A percentile compares a stretch with the other conserved stretches of the same genome.
These are phyloP conservation scores for Xylariaceae sp. DNA, from an alignment of 2,329 filamentous ascomycete genomes.

Conservation along the genomic window DNA sequence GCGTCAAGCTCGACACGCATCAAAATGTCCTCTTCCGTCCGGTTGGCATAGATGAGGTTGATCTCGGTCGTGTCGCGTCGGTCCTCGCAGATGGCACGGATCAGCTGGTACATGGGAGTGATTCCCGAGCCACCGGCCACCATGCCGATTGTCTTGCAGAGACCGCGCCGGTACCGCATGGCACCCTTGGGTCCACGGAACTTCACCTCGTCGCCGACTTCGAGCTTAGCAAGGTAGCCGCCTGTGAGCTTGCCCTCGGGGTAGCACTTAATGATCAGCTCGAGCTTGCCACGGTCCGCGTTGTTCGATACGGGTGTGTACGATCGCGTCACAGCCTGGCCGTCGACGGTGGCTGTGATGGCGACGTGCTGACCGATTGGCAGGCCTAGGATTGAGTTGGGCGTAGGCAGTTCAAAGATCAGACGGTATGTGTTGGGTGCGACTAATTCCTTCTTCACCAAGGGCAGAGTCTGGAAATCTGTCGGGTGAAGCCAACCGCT, in stretches of 20 bases:
- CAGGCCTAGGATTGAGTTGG: conserved; percentile 44
- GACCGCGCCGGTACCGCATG: conserved; percentile 45
- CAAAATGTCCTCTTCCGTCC: conserved; percentile 54
- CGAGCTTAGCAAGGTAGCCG: conserved; percentile 42
- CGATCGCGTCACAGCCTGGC: conserved; percentile 43
- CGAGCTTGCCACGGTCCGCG: conserved; percentile 42
- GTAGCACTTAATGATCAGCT: conserved; percentile 49
- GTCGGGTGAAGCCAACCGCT: conserved; percentile 47
- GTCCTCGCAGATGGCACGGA: conserved; percentile 59
- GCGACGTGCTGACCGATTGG: conserved; percentile 54
- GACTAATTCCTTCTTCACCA: conserved; percentile 37
- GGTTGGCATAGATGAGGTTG: conserved; percentile 55
- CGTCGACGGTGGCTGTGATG: conserved; percentile 44
- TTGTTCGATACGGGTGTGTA: conserved; percentile 53
- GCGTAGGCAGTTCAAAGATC: conserved; percentile 43
- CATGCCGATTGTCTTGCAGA: conserved; percentile 48
- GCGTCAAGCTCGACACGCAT: conserved; percentile 50
- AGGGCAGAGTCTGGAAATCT: conserved; percentile 42
- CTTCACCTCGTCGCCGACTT: conserved; percentile 44
- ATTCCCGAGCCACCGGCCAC: conserved; percentile 48
- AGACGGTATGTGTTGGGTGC: conserved; percentile 43
- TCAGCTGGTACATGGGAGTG: conserved; percentile 57
- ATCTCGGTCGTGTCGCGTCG: conserved; percentile 52
- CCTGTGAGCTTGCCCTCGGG: conserved; percentile 46
- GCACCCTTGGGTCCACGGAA: conserved; percentile 54